A percentile compares a stretch with the other conserved stretches of the same genome.
These are phyloP conservation scores for Physocladia obscura DNA, from an alignment of 192 early-diverging fungal genomes.

Conservation along the genomic window DNA sequence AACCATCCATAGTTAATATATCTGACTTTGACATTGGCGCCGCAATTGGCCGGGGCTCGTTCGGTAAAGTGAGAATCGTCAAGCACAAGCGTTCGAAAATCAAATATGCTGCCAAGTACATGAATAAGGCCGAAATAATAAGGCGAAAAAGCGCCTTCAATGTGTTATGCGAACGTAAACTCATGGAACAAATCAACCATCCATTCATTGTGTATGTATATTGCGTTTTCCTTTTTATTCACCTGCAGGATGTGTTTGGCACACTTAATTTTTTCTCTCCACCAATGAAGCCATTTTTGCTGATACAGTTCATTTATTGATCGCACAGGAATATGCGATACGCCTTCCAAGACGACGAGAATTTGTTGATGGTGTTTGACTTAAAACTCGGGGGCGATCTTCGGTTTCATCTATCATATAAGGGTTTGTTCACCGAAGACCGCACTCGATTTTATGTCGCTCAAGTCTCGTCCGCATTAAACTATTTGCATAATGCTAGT, in stretches of 20 bases:
- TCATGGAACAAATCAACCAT: constrained; percentile 84
- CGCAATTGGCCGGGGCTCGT: constrained; percentile 91
- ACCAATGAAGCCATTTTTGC: no score
- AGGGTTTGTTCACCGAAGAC: constrained; percentile 42
- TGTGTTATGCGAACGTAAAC: constrained; percentile 84
- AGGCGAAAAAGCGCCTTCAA: constrained; percentile 80
- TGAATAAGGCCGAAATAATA: constrained; percentile 91
- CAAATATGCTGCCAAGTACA: constrained; percentile 93
- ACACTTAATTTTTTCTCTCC: no score
- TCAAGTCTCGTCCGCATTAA: constrained; percentile 40
- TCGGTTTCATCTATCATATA: constrained; percentile 48
- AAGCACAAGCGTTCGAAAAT: constrained; percentile 79
- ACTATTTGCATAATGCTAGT: constrained; percentile 44
- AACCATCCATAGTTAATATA: no score
- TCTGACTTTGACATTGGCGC: constrained; percentile 90
- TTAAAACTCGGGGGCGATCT: constrained; percentile 59
- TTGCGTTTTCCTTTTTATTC: background rate
- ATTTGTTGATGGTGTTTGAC: constrained; percentile 67
- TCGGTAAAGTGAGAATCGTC: constrained; percentile 93
- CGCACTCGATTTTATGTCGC: constrained; percentile 40
- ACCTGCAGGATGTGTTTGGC: no score
- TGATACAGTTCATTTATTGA: background rate
- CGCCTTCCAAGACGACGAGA: constrained; percentile 68
- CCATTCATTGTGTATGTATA: constrained; percentile 64
- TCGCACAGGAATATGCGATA: constrained; percentile 47